Percentiles rank a stretch among this genome's conserved stretches.
Evolutionary conservation across 495 filamentous ascomycete species (phyloP).

Genomic region (Daldinia loculata): DNA sequence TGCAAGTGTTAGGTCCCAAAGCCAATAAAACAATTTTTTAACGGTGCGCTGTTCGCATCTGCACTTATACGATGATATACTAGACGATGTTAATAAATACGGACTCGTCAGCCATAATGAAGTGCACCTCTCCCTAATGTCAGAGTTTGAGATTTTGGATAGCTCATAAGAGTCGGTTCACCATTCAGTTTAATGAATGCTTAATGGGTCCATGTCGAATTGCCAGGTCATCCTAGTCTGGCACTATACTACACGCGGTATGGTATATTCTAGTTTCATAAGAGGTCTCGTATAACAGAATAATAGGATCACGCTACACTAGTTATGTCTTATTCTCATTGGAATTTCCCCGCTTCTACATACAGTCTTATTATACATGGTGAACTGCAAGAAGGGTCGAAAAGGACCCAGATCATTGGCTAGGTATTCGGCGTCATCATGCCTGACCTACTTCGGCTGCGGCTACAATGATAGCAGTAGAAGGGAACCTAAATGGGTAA

Average conservation of each 20-base stretch:
- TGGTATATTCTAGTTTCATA: slow-evolving; percentile 15
- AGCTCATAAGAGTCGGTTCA: neutral
- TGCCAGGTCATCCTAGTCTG: slow-evolving; percentile 1
- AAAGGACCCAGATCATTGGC: slow-evolving; percentile 4
- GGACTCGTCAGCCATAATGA: neutral
- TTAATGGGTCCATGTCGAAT: slow-evolving; percentile 3
- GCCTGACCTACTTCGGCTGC: slow-evolving; percentile 11
- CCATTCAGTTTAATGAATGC: neutral
- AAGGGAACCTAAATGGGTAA: neutral
- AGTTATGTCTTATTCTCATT: neutral
- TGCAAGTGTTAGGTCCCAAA: neutral
- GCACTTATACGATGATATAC: neutral
- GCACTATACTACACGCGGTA: slow-evolving; percentile 17
- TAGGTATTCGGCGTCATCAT: slow-evolving; percentile 20
- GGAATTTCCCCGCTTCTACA: slow-evolving; percentile 16
- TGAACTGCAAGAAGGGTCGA: slow-evolving; percentile 23
- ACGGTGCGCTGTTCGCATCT: slow-evolving; percentile 1
- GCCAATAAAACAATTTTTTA: neutral
- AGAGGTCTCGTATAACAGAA: slow-evolving; percentile 27
- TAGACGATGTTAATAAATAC: neutral
- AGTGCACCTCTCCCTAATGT: neutral
- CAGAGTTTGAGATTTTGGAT: neutral
- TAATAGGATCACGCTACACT: slow-evolving; percentile 19
- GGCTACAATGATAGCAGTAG: slow-evolving; percentile 5
- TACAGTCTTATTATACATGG: neutral